Conservation (phyloP, 2,329 filamentous ascomycete genomes). For the Xylaria arbuscula region DNA sequence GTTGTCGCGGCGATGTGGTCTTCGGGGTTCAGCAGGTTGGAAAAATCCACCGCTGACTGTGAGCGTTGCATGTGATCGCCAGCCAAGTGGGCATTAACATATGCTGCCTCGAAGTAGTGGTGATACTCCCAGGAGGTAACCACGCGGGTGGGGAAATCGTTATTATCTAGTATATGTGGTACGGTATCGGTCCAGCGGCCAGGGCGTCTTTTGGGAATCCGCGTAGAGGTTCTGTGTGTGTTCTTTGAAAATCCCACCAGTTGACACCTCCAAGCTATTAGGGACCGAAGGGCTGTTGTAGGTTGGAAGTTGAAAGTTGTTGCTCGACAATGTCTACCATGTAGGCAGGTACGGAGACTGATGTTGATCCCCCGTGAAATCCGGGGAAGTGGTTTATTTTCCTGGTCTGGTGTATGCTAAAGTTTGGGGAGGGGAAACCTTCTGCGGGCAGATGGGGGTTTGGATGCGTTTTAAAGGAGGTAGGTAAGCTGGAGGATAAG, state of each 20-base stretch:
- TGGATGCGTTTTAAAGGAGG: conserved; percentile 53
- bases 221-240: conserved; percentile 2
- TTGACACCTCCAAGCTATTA: conserved; percentile 3
- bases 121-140: conserved; percentile 5
- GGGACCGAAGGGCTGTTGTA: neutral
- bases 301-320: conserved; percentile 14
- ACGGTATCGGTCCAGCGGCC: conserved; percentile 1
- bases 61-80: conserved; percentile 79
- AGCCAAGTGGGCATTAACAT: conserved; percentile 49
- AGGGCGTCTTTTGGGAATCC: conserved; percentile 5
- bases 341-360: conserved; percentile 3
- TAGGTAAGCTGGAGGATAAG: conserved; percentile 40
- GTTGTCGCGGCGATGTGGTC: conserved; percentile 49
- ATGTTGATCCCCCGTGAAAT: conserved; percentile 27
- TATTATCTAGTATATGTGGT: conserved; percentile 5
- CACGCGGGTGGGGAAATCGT: neutral
- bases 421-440: conserved; percentile 48
- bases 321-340: conserved; percentile 7
- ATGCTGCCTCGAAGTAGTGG: conserved; percentile 10
- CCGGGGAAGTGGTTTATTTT: conserved; percentile 28
- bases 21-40: conserved; percentile 77
- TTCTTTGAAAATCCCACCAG: conserved; percentile 4
- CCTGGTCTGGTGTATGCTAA: conserved; percentile 46
- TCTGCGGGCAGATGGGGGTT: conserved; percentile 50
- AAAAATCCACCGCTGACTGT: conserved; percentile 79